Percentiles rank a stretch among this genome's conserved stretches.
These are phyloP conservation scores for Tuber brumale DNA, from an alignment of 495 filamentous ascomycete species.

Conservation along the genomic window DNA sequence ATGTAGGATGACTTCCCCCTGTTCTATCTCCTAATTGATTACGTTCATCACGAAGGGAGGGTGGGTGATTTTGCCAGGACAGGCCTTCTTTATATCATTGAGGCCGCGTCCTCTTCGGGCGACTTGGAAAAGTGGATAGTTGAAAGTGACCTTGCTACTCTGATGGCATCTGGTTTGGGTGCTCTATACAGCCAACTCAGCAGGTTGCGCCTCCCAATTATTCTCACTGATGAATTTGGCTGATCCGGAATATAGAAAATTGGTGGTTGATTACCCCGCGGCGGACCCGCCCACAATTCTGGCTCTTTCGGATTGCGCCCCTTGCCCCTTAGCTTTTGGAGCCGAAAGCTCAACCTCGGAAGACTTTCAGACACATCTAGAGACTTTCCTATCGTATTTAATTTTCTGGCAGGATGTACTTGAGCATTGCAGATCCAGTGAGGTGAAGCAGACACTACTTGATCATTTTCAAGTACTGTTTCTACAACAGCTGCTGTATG, in stretches of 20 bases:
- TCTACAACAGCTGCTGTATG: conserved; percentile 85
- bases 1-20: conserved; percentile 74
- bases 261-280: conserved; percentile 55
- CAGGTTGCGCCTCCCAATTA: conserved; percentile 49
- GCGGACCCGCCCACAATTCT: conserved; percentile 73
- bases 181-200: conserved; percentile 95
- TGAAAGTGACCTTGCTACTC: conserved; percentile 87
- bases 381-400: conserved; percentile 89
- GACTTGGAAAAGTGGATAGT: conserved; percentile 90
- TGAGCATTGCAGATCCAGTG: conserved; percentile 83
- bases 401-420: conserved; percentile 97
- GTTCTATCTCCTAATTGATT: conserved; percentile 90
- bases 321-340: conserved; percentile 55
- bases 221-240: conserved; percentile 26
- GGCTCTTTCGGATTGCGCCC: conserved; percentile 73
- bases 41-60: conserved; percentile 87
- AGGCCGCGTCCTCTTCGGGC: conserved; percentile 75
- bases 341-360: conserved; percentile 63
- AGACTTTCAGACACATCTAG: conserved; percentile 70
- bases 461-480: conserved; percentile 98
- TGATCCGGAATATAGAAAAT: conserved; percentile 50
- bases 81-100: conserved; percentile 89
- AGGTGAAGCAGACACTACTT: conserved; percentile 83
- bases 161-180: conserved; percentile 94
- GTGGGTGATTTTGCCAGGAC: conserved; percentile 97